phyloP scores from a whole-genome alignment of 495 filamentous ascomycete genomes.

The Neurospora pannonica region DNA sequence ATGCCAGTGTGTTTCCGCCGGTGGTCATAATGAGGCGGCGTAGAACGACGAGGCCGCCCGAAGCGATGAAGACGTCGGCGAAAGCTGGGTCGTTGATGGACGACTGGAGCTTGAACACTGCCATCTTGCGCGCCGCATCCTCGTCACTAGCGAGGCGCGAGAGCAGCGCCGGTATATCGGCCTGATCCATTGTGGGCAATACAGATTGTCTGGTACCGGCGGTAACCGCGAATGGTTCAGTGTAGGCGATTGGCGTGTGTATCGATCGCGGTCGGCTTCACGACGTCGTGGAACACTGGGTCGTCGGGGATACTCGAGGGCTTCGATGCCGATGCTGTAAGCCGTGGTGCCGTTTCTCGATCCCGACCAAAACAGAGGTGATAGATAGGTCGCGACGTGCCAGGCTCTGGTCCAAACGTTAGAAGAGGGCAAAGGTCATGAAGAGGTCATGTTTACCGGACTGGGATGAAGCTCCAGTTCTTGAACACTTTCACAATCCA shows the following conservation, averaged over 20 bases:
- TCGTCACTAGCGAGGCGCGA: conserved; percentile 47
- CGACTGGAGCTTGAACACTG: conserved; percentile 91
- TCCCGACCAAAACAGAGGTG: background rate
- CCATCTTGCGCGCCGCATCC: conserved; percentile 96
- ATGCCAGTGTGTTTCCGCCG: conserved; percentile 88
- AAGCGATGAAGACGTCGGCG: conserved; percentile 87
- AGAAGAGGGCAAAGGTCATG: background rate
- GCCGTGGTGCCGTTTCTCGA: background rate
- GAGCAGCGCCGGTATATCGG: conserved; percentile 47
- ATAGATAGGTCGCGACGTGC: background rate
- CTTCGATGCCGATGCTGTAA: background rate
- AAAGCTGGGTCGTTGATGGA: conserved; percentile 94
- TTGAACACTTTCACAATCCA: background rate
- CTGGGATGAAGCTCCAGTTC: background rate
- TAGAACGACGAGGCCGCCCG: conserved; percentile 74
- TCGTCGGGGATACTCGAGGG: background rate
- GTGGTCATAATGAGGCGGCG: conserved; percentile 73
- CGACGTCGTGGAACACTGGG: background rate
- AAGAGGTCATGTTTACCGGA: background rate
- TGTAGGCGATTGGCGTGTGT: background rate
- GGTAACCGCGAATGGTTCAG: background rate
- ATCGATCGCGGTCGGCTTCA: background rate
- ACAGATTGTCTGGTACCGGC: background rate
- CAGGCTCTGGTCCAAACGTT: background rate
- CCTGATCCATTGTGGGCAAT: conserved; percentile 35